Base-by-base conservation (phyloP, 2,329 filamentous ascomycete genomes). In the Pseudopyrenochaeta lycopersici region DNA sequence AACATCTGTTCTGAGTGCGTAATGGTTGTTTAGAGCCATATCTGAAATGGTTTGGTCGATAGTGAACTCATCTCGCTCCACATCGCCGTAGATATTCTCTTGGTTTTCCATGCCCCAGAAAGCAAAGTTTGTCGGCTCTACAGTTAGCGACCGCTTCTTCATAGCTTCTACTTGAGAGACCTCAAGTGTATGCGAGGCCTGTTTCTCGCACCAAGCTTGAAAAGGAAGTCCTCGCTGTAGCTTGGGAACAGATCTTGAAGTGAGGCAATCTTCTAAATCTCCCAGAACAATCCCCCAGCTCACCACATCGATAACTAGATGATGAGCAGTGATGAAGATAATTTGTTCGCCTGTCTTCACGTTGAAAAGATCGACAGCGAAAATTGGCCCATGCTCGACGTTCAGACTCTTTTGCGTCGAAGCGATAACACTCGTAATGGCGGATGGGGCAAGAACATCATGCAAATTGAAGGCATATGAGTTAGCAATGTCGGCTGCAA, bases 1-100 rank as follows among this genome's bases (percentile, higher is more conserved):
- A 0, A 79, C 71, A 38, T 86, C 82, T 0, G 82, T 85, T 43
- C 79, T 77, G 54, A 86, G 77, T 1, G 80, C 78, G 9, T 75
- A 70, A 45, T 81, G 66, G 17, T 63, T 52, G 11, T 64, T 46
- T 11, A 71, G 56, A 10, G 65, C 70, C 52, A 57, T 53, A 14
- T 63, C 42, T 6, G 71, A 63, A 11, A 61, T 52, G 7, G 52
- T 51, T 17, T 59, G 51, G 23, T 66, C 59, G 9, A 73, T 46
- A 7, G 41, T 42, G 33, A 74, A 73, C 1, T 62, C 58, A 23
- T 74, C 71, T 17, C 62, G 56, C 15, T 72, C 69, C 7, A 66
- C 59, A 36, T 74, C 68, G 2, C 67, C 68, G 40, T 73, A 73
- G 1, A 67, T 15, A 29, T 74, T 74, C 7, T 39, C 27, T 14